Evolutionary conservation across 1,284 basidiomycete genomes (phyloP), one percentile per base, ranked within the genome.

Genomic region (Ceratobasidium theobromae): DNA sequence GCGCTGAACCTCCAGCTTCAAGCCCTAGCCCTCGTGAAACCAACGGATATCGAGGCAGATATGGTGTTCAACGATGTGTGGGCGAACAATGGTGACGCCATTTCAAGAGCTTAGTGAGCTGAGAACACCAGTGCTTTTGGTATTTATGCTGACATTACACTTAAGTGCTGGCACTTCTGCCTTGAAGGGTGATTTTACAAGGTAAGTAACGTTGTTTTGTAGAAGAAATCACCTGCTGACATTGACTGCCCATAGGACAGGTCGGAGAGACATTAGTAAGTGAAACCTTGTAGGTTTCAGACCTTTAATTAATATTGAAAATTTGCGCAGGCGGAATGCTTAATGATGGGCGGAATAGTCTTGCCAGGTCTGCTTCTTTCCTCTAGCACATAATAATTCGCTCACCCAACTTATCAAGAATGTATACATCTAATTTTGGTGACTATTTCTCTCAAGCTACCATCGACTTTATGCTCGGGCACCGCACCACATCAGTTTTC

Each of bases 371-470:
- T 40, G 73, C 49, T 9, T 28, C 9, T 27, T 28, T 30, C 14
- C 25, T 67, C 66, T 67, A 51, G 69, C 18, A 9, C 16, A 38
- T 6, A 8, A n/a, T n/a, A 45, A 5, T 6, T 21, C 43, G 6
- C 43, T 21, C 18, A 45, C 43, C 18, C 18, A 45, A 45, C 5
- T 11, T 21, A 6, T 21, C 6, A 8, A 85, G 91, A 73, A 85
- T 92, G 86, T 92, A 91, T 76, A 87, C 88, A 5, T 87, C 91
- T 21, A 89, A 90, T 2, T 93, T 95, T 72, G 88, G 89, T 67
- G 96, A 98, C 77, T 98, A 95, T 86, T 99, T 98, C 78, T 88
- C 86, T 58, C 96, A 99, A 79, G 91, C 94, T 1, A 91, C 94
- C 53, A 93, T 95, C 71, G 93, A 96, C 74, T 97, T 89, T 74